phyloP scores from a whole-genome alignment of 2,329 filamentous ascomycete species.

The Pseudonectria buxi region DNA sequence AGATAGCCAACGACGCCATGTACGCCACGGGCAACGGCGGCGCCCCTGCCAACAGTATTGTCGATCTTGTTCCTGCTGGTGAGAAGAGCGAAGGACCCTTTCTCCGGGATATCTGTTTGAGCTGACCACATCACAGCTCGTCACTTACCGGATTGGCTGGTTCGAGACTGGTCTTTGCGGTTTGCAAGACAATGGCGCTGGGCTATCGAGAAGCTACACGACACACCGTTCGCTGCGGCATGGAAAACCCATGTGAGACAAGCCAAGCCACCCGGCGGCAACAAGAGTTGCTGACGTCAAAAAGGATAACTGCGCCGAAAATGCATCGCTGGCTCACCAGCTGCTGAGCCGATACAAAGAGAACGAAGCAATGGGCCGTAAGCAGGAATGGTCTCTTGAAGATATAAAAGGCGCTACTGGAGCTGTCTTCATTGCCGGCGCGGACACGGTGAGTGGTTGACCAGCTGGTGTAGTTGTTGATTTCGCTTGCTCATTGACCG shows the following conservation, averaged over 20 bases:
- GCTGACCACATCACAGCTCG: constrained; percentile 9
- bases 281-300: background rate
- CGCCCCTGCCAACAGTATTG: constrained; percentile 27
- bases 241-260: constrained; percentile 20
- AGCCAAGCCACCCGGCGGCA: background rate
- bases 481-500: constrained; percentile 13
- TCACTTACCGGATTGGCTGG: constrained; percentile 22
- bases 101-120: too few relatives aligned
- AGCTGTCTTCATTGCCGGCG: constrained; percentile 43
- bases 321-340: constrained; percentile 20
- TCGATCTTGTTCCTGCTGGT: constrained; percentile 39
- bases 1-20: constrained; percentile 25
- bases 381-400: constrained; percentile 26
- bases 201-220: constrained; percentile 27
- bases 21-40: constrained; percentile 26
- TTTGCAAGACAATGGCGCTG: constrained; percentile 29
- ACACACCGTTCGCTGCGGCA: constrained; percentile 25
- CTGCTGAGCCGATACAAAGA: constrained; percentile 14
- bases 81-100: constrained; percentile 2
- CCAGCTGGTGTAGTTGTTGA: constrained; percentile 7
- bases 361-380: constrained; percentile 7
- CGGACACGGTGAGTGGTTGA: constrained; percentile 29
- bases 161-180: constrained; percentile 25
- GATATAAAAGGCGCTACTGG: constrained; percentile 45
- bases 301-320: constrained; percentile 8